These are phyloP conservation scores for Kuraishia hungarica DNA, from an alignment of 805 yeast species.

Conservation along the genomic window DNA sequence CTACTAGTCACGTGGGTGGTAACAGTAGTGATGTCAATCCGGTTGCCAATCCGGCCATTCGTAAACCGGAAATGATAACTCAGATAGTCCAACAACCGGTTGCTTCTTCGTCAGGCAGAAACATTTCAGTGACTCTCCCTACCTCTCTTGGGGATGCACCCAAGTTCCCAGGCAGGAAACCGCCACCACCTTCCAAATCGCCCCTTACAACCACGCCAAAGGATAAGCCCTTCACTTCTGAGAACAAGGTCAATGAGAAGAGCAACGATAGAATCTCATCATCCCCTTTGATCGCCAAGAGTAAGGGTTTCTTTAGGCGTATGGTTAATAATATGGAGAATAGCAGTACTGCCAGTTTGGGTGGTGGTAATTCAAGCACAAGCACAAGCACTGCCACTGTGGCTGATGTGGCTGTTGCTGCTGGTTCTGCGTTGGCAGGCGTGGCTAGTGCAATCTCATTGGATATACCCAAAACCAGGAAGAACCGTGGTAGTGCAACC, in stretches of 20 bases:
- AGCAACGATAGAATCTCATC: background rate
- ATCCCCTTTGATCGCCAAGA: background rate
- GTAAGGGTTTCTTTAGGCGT: background rate
- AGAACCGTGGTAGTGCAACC: background rate
- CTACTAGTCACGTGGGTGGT: background rate
- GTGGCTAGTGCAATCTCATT: background rate
- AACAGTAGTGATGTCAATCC: no score
- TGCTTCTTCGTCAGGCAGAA: background rate
- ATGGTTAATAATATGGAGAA: background rate
- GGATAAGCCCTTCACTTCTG: background rate
- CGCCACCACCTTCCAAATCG: background rate
- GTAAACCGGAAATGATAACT: background rate
- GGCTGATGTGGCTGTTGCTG: background rate
- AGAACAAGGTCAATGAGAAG: constrained; percentile 1
- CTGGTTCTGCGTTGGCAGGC: background rate
- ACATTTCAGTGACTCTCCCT: background rate
- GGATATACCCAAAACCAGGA: background rate
- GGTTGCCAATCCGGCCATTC: background rate
- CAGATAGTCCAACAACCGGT: background rate
- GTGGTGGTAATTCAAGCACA: background rate
- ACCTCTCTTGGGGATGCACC: background rate
- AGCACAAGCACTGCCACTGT: background rate
- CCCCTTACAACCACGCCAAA: background rate
- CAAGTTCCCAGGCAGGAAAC: background rate
- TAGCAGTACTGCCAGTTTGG: background rate